A percentile compares a stretch with the other conserved stretches of the same genome.
phyloP scores from a whole-genome alignment of 1,139 yeast species.

The Dujonia santamariae region DNA sequence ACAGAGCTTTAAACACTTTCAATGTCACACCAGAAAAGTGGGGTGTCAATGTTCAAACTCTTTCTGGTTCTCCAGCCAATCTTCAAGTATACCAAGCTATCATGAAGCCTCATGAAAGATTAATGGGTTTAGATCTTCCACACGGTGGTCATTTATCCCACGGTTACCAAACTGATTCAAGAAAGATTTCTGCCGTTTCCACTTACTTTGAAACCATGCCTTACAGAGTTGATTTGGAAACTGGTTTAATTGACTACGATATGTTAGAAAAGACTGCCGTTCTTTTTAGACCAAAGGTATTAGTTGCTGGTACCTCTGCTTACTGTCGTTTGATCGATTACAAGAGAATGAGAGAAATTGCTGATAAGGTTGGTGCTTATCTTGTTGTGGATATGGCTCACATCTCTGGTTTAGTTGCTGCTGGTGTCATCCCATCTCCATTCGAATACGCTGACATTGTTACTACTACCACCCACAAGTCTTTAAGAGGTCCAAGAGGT shows the following conservation, averaged over 20 bases:
- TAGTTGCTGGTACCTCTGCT: conserved; percentile 98
- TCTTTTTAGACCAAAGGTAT: conserved; percentile 89
- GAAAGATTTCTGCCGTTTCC: conserved; percentile 94
- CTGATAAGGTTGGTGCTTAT: conserved; percentile 95
- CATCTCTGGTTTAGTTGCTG: conserved; percentile 93
- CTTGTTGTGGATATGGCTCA: conserved; percentile 98
- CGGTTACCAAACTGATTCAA: conserved; percentile 94
- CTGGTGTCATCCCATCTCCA: conserved; percentile 95
- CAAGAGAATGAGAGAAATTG: conserved; percentile 93
- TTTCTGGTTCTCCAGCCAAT: conserved; percentile 97
- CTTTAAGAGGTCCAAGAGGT: conserved; percentile 98
- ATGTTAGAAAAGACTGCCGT: conserved; percentile 86
- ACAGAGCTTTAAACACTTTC: conserved; percentile 90
- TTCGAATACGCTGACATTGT: conserved; percentile 96
- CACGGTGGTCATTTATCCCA: conserved; percentile 98
- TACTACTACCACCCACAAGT: conserved; percentile 97
- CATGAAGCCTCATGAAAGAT: conserved; percentile 90
- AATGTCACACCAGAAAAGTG: conserved; percentile 75
- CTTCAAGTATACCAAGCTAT: conserved; percentile 93
- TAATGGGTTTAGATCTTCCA: conserved; percentile 96
- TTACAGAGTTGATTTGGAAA: conserved; percentile 84
- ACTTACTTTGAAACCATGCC: conserved; percentile 99
- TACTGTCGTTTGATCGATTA: conserved; percentile 94
- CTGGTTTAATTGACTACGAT: conserved; percentile 95
- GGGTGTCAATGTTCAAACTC: conserved; percentile 97